Evolutionary conservation across 2,329 filamentous ascomycete species (phyloP), one percentile per base, ranked within the genome.

Genomic region (Macrophomina phaseolina): DNA sequence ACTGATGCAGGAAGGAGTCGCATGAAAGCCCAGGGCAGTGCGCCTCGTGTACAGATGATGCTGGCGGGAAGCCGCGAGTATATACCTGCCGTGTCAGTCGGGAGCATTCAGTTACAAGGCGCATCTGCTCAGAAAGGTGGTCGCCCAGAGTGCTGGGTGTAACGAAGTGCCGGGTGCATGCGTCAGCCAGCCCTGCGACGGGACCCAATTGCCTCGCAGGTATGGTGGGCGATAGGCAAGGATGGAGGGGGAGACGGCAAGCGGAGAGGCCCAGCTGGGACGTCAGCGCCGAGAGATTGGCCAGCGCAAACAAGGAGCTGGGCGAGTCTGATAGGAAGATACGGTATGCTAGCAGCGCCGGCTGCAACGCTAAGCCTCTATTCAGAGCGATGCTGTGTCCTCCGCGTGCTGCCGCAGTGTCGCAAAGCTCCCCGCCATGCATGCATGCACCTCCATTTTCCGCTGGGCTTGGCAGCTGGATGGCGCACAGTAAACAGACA

Each of bases 171-270:
- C 52, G 52, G 32, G 16, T 12, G 16, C 14, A 38, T 55, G 16
- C 52, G 52, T n/a, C 52, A 38, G 49, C 5, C 23, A 18, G 56
- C 14, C 14, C 56, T 60, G 38, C 18, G 23, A 38, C 30, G 58
- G 58, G 58, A 62, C 30, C 45, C 45, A 38, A 62, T 62, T 62
- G 58, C 42, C 34, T 36, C 6, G 30, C 11, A 38, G 32, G 28
- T 49, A 61, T 61, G 56, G 45, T 42, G 56, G 42, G 32, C 30
- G 42, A 60, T 60, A 48, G 56, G 56, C 56, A 48, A 48, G 56
- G 56, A 48, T 61, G 56, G 23, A 7, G 38, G 45, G 56, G 56
- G 49, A 5, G 23, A 30, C 3, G 14, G 53, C 52, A 9, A 16
- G 32, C 51, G 34, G 30, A 55, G 51, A 55, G n/a, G 46, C 46